Evolutionary conservation across 1,139 yeast species (phyloP).

Genomic region (Candida buenavistaensis): DNA sequence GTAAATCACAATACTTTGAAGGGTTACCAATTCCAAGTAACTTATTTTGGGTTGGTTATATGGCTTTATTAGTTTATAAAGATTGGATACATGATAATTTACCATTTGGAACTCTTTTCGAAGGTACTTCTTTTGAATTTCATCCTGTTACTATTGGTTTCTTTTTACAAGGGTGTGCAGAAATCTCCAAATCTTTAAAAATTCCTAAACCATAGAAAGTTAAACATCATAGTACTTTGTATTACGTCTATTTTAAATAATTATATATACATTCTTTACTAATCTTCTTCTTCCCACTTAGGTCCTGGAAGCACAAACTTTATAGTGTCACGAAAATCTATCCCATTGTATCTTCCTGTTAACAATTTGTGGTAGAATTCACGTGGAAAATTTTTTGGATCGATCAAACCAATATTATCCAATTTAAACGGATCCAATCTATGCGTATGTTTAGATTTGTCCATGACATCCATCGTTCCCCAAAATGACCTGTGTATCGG

Average conservation of each 20-base stretch:
- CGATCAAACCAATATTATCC: slow-evolving; percentile 37
- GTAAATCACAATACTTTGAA: slow-evolving; percentile 83
- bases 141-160: slow-evolving; percentile 71
- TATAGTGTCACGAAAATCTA: slow-evolving; percentile 25
- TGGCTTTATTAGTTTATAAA: slow-evolving; percentile 65
- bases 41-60: slow-evolving; percentile 65
- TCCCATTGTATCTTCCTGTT: slow-evolving; percentile 25
- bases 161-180: slow-evolving; percentile 81
- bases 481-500: slow-evolving; percentile 42
- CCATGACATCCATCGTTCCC: slow-evolving; percentile 34
- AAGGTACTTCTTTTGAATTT: slow-evolving; percentile 62
- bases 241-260: background rate
- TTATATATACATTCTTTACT: slow-evolving; percentile 1
- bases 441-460: slow-evolving; percentile 36
- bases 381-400: slow-evolving; percentile 36
- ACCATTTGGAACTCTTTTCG: slow-evolving; percentile 64
- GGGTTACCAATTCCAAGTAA: slow-evolving; percentile 96
- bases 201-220: slow-evolving; percentile 74
- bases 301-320: slow-evolving; percentile 22
- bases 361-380: slow-evolving; percentile 26
- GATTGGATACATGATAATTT: slow-evolving; percentile 49
- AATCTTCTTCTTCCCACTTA: slow-evolving; percentile 11
- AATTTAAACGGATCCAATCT: slow-evolving; percentile 23
- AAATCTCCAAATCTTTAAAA: slow-evolving; percentile 86
- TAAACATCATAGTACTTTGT: background rate